phyloP scores from a whole-genome alignment of 148 eudicot genomes.

The Heliosperma pusillum region DNA sequence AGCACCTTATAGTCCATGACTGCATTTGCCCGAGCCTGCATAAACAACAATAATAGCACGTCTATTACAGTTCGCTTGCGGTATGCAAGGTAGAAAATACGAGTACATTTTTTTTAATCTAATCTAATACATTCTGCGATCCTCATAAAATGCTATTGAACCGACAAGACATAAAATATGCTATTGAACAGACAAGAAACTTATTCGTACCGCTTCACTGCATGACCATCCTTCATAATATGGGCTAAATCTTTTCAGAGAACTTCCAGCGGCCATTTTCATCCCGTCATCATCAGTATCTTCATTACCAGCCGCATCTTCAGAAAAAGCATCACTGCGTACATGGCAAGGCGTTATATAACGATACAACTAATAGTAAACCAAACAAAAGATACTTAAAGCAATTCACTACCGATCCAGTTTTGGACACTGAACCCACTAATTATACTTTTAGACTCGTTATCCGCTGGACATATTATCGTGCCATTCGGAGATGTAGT shows the following conservation, averaged over 20 bases:
- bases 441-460: too few relatives aligned
- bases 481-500: too few relatives aligned
- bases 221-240: conserved; percentile 65
- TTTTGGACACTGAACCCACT: too few relatives aligned
- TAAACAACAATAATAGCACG: neutral
- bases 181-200: neutral
- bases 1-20: conserved; percentile 13
- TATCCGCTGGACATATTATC: too few relatives aligned
- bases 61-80: neutral
- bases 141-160: neutral
- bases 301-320: too few relatives aligned
- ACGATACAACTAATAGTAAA: too few relatives aligned
- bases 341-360: too few relatives aligned
- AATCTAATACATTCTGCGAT: neutral
- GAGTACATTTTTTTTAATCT: too few relatives aligned
- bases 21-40: conserved; percentile 24
- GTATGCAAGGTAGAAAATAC: too few relatives aligned
- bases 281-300: conserved; percentile 25
- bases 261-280: conserved; percentile 48
- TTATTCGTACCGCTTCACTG: conserved; percentile 54
- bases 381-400: too few relatives aligned
- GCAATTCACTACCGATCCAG: too few relatives aligned
- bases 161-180: neutral
- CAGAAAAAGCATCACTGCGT: neutral
- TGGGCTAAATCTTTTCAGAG: conserved; percentile 56